These are phyloP conservation scores for Oehlia diaphana DNA, from an alignment of 192 early-diverging fungal species.

Conservation along the genomic window DNA sequence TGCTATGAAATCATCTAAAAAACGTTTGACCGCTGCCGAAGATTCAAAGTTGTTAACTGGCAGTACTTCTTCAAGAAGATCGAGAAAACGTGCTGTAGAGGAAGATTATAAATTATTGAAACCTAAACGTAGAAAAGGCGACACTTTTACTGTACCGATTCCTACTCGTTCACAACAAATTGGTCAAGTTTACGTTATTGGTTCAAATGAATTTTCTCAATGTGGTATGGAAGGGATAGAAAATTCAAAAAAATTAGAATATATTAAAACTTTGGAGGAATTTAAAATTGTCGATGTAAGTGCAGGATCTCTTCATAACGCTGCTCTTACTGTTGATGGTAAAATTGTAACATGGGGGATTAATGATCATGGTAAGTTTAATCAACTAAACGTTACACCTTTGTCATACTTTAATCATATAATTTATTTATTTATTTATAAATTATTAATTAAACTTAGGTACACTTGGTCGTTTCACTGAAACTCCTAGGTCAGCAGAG, in stretches of 20 bases:
- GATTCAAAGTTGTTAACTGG: too few relatives aligned
- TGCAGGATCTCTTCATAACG: conserved; percentile 13
- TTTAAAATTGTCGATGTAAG: not conserved
- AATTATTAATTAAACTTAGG: not conserved
- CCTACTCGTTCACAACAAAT: not conserved
- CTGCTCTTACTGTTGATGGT: conserved; percentile 13
- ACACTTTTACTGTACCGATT: not conserved
- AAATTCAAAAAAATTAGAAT: not conserved
- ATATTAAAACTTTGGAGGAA: not conserved
- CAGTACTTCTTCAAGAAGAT: not conserved
- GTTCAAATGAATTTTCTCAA: not conserved
- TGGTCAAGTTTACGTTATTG: not conserved
- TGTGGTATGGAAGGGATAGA: not conserved
- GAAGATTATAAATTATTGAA: not conserved
- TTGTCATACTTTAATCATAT: not conserved
- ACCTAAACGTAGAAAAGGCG: not conserved
- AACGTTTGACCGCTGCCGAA: not conserved
- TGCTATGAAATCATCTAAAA: not conserved
- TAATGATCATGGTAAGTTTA: not conserved
- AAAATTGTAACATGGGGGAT: conserved; percentile 1
- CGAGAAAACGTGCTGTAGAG: not conserved
- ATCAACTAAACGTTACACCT: not conserved
- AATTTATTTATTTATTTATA: too few relatives aligned
- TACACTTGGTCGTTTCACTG: conserved; percentile 57
- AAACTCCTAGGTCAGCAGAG: not conserved